Conservation (phyloP, 345 rosid species). For the Eucalyptus pauciflora region DNA sequence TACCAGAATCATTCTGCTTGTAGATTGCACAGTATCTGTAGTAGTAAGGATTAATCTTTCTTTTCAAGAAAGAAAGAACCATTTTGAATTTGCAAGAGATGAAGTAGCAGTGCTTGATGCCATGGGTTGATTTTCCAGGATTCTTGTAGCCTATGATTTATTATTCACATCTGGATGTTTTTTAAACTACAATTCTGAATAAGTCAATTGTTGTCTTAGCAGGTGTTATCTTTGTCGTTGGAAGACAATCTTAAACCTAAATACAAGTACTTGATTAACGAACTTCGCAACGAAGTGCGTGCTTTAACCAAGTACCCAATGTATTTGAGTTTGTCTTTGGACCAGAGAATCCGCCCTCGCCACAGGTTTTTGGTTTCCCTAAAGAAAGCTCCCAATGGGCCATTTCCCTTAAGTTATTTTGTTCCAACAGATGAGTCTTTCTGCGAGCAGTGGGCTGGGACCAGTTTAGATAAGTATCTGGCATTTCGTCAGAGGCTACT, state of each 20-base stretch:
- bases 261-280: constrained; percentile 77
- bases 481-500: constrained; percentile 68
- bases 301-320: constrained; percentile 77
- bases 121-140: not conserved
- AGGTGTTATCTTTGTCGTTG: constrained; percentile 86
- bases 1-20: not conserved
- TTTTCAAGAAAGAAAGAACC: not conserved
- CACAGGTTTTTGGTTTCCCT: constrained; percentile 81
- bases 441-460: constrained; percentile 87
- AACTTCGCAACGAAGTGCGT: constrained; percentile 65
- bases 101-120: not conserved
- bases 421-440: constrained; percentile 81
- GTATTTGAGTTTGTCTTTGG: constrained; percentile 85
- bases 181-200: not conserved
- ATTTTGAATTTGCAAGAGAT: not conserved
- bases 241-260: constrained; percentile 95
- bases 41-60: not conserved
- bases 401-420: constrained; percentile 83
- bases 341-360: constrained; percentile 92
- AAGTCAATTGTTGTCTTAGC: constrained; percentile 2
- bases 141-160: not conserved
- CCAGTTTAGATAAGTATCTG: constrained; percentile 68
- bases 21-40: not conserved
- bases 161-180: not conserved
- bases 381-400: constrained; percentile 90